Conservation (phyloP, 2,329 filamentous ascomycete genomes). For the Decorospora gaudefroyi region DNA sequence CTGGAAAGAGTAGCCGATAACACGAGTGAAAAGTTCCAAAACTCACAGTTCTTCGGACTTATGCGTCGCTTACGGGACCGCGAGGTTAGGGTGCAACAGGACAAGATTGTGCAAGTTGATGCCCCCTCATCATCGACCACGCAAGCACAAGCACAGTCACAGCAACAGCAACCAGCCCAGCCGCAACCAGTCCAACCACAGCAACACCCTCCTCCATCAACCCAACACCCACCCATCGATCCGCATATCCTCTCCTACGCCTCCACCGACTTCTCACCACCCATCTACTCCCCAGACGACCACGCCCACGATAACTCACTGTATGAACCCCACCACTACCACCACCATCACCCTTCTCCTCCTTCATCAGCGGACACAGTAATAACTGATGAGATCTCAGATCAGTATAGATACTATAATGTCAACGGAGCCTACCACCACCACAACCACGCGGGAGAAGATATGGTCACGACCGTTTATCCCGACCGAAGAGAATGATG, state of each 20-base stretch:
- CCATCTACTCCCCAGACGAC: constrained; percentile 35
- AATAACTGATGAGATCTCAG: constrained; percentile 41
- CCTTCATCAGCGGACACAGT: constrained; percentile 17
- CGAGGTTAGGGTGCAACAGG: constrained; percentile 73
- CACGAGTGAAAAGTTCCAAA: constrained; percentile 72
- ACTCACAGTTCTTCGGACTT: constrained; percentile 74
- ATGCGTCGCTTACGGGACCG: constrained; percentile 76
- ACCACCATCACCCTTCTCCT: neutral
- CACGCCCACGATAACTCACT: constrained; percentile 11
- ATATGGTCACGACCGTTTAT: constrained; percentile 16
- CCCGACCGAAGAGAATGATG: constrained; percentile 36
- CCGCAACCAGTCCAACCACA: constrained; percentile 2
- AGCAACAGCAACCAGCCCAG: neutral
- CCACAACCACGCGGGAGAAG: constrained; percentile 9
- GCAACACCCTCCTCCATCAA: constrained; percentile 2
- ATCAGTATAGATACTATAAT: constrained; percentile 37
- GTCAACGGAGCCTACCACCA: constrained; percentile 26
- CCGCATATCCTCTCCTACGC: constrained; percentile 38
- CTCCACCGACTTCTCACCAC: constrained; percentile 37
- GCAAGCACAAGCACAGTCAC: constrained; percentile 1
- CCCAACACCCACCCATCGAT: constrained; percentile 34
- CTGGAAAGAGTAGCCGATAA: constrained; percentile 71
- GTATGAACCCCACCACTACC: constrained; percentile 15
- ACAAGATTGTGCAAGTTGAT: constrained; percentile 64
- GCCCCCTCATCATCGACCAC: constrained; percentile 8